phyloP scores from a whole-genome alignment of 2,329 filamentous ascomycete genomes.

The Rutstroemia sp. region DNA sequence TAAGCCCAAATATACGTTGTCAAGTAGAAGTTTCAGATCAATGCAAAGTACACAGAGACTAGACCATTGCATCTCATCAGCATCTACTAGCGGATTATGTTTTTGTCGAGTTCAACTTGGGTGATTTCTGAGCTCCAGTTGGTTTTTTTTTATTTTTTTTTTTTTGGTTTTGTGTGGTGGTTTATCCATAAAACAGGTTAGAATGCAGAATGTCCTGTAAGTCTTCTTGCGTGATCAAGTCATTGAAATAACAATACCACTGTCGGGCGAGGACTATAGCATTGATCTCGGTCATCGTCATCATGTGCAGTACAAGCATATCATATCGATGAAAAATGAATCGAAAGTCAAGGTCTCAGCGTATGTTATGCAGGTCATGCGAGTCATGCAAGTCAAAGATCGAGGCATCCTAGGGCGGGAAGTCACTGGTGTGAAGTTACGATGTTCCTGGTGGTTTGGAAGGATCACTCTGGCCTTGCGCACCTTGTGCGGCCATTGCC shows the following conservation, averaged over 20 bases:
- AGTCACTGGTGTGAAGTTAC: slow-evolving; percentile 23
- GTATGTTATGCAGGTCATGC: slow-evolving; percentile 28
- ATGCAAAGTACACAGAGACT: not conserved
- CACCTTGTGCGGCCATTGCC: slow-evolving; percentile 47
- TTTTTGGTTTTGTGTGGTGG: not conserved
- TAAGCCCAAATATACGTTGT: too few relatives aligned
- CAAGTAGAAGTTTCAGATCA: not conserved
- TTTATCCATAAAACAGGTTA: not conserved
- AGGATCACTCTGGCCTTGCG: slow-evolving; percentile 30
- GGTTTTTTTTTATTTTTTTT: too few relatives aligned
- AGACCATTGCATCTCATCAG: not conserved
- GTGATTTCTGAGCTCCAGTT: not conserved
- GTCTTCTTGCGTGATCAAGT: slow-evolving; percentile 5
- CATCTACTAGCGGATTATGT: not conserved
- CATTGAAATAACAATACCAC: slow-evolving; percentile 10
- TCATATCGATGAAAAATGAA: slow-evolving; percentile 28
- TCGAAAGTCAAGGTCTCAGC: slow-evolving; percentile 29
- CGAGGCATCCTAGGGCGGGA: slow-evolving; percentile 20
- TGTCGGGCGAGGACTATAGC: slow-evolving; percentile 1
- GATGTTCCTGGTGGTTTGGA: slow-evolving; percentile 35
- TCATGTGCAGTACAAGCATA: slow-evolving; percentile 28
- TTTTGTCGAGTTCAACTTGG: not conserved
- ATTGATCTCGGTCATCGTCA: slow-evolving; percentile 14
- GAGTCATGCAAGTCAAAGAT: slow-evolving; percentile 23
- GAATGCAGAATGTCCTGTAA: not conserved